These are phyloP conservation scores for Xerocomus nothofagi DNA, from an alignment of 1,284 basidiomycete species.

Conservation along the genomic window DNA sequence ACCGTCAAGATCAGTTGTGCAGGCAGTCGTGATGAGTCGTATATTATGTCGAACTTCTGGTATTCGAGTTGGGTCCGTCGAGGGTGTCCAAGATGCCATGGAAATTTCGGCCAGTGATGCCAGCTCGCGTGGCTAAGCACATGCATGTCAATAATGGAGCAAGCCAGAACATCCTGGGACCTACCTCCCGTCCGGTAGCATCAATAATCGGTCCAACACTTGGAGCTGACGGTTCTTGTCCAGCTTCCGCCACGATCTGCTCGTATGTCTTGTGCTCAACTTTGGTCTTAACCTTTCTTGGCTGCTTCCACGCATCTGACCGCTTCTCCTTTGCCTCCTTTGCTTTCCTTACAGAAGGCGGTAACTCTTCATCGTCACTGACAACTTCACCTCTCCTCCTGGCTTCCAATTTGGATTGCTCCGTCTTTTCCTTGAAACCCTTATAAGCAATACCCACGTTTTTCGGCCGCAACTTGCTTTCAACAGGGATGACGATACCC, in stretches of 20 bases:
- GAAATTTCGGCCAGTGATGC: slow-evolving; percentile 80
- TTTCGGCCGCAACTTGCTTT: slow-evolving; percentile 80
- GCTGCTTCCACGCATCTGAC: slow-evolving; percentile 77
- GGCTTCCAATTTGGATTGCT: slow-evolving; percentile 85
- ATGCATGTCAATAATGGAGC: slow-evolving; percentile 13
- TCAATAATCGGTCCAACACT: slow-evolving; percentile 88
- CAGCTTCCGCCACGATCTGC: slow-evolving; percentile 86
- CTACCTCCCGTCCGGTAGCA: slow-evolving; percentile 87
- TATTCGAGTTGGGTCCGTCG: slow-evolving; percentile 80
- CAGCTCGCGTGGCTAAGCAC: slow-evolving; percentile 73
- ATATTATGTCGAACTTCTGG: slow-evolving; percentile 97
- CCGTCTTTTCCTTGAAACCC: slow-evolving; percentile 86
- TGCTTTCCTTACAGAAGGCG: slow-evolving; percentile 47
- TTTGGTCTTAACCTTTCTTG: slow-evolving; percentile 81
- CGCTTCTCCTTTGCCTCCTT: slow-evolving; percentile 57
- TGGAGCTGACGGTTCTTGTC: slow-evolving; percentile 52
- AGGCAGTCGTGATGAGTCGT: slow-evolving; percentile 79
- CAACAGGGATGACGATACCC: slow-evolving; percentile 88
- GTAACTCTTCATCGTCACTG: slow-evolving; percentile 71
- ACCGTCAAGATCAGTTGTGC: slow-evolving; percentile 81
- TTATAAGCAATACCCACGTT: slow-evolving; percentile 85
- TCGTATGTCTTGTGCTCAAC: slow-evolving; percentile 95
- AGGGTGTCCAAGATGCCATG: slow-evolving; percentile 80
- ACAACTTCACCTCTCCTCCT: slow-evolving; percentile 69
- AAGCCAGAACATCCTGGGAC: slow-evolving; percentile 28